Percentiles rank a stretch among this genome's conserved stretches.
Conservation (phyloP, 768 basidiomycete species). For the Lactarius tabidus region DNA sequence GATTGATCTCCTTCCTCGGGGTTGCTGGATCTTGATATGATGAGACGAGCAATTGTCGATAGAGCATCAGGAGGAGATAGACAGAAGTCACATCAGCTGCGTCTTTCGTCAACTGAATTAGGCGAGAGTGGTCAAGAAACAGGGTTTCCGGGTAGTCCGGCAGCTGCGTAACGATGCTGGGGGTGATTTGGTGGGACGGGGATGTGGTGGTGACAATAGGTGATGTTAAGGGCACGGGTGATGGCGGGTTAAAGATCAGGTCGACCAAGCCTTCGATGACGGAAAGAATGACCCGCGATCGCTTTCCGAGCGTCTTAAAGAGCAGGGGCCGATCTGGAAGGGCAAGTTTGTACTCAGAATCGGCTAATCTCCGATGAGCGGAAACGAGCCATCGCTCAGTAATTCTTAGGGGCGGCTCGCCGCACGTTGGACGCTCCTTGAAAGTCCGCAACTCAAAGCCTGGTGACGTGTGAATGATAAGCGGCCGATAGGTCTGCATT, state of each 20-base stretch:
- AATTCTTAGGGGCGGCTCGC: slow-evolving; percentile 24
- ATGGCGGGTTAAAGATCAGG: slow-evolving; percentile 57
- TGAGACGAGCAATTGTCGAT: slow-evolving; percentile 65
- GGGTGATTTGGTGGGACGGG: slow-evolving; percentile 29
- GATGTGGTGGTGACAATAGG: slow-evolving; percentile 33
- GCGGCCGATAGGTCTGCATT: slow-evolving; percentile 88
- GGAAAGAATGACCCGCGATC: slow-evolving; percentile 24
- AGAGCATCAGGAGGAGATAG: slow-evolving; percentile 79
- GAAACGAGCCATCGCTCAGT: slow-evolving; percentile 25
- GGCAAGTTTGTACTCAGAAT: slow-evolving; percentile 17
- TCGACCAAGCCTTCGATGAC: slow-evolving; percentile 58
- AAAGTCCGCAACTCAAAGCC: slow-evolving; percentile 79
- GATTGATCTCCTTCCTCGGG: slow-evolving; percentile 35
- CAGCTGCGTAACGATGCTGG: slow-evolving; percentile 33
- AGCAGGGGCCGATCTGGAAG: slow-evolving; percentile 44
- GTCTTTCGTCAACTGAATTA: slow-evolving; percentile 63
- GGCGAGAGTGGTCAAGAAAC: slow-evolving; percentile 72
- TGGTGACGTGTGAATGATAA: slow-evolving; percentile 73
- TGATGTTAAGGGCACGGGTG: slow-evolving; percentile 34
- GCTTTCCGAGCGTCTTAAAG: slow-evolving; percentile 28
- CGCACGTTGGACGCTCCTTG: slow-evolving; percentile 47
- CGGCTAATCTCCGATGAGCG: slow-evolving; percentile 19
- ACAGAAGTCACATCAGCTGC: slow-evolving; percentile 69
- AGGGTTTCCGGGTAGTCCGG: slow-evolving; percentile 69
- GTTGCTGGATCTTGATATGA: slow-evolving; percentile 33